phyloP scores from a whole-genome alignment of 2,329 filamentous ascomycete genomes.

The Thielaviopsis populi region DNA sequence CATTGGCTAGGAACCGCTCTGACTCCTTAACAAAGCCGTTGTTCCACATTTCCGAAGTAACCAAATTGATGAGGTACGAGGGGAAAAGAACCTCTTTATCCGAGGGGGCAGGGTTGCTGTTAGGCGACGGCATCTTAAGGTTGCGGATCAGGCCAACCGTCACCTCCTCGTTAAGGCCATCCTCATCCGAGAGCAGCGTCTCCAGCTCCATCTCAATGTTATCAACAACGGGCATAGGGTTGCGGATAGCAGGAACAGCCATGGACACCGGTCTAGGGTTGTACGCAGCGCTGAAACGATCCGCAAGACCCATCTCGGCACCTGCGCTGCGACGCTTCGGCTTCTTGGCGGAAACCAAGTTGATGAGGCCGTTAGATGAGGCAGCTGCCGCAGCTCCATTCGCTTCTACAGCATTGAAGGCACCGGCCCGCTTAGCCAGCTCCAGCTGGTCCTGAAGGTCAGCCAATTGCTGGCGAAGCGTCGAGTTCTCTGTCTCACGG shows the following conservation, averaged over 20 bases:
- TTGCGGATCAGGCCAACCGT: conserved; percentile 92
- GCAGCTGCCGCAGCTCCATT: conserved; percentile 28
- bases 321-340: conserved; percentile 88
- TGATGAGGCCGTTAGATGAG: conserved; percentile 68
- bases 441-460: conserved; percentile 90
- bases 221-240: conserved; percentile 49
- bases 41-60: conserved; percentile 99
- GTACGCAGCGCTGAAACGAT: conserved; percentile 83
- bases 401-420: conserved; percentile 47
- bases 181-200: conserved; percentile 83
- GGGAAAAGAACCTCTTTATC: conserved; percentile 99
- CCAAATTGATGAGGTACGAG: conserved; percentile 95
- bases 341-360: conserved; percentile 92
- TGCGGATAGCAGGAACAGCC: conserved; percentile 54
- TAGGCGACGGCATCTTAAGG: conserved; percentile 85
- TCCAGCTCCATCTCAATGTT: conserved; percentile 93
- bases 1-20: conserved; percentile 93
- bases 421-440: conserved; percentile 56
- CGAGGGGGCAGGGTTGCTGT: conserved; percentile 72
- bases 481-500: conserved; percentile 72
- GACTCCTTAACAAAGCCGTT: conserved; percentile 99
- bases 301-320: conserved; percentile 67
- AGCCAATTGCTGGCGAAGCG: conserved; percentile 71
- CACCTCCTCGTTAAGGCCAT: conserved; percentile 91
- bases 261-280: conserved; percentile 93